Evolutionary conservation across 2,329 filamentous ascomycete species (phyloP).

Genomic region (Neonectria hederae): DNA sequence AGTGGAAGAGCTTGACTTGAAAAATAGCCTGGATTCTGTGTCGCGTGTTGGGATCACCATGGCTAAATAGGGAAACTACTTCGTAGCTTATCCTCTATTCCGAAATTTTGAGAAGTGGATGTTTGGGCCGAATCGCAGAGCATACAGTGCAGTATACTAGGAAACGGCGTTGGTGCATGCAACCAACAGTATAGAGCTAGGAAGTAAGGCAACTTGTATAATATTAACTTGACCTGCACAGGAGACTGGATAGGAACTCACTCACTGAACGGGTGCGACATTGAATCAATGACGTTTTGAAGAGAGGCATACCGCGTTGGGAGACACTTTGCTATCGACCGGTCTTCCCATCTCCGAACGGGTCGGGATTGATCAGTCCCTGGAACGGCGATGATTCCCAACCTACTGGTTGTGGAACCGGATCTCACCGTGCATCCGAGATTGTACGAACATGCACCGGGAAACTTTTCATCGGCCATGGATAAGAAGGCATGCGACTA

Average conservation of each 20-base stretch:
- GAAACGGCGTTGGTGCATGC: too few relatives aligned
- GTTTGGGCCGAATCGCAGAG: too few relatives aligned
- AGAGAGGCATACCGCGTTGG: background rate
- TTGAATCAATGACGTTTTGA: background rate
- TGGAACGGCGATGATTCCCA: conserved; percentile 15
- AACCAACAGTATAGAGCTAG: too few relatives aligned
- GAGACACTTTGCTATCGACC: background rate
- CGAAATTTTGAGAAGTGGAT: too few relatives aligned
- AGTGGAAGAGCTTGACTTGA: too few relatives aligned
- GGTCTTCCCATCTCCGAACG: conserved; percentile 3
- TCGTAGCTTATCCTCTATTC: too few relatives aligned
- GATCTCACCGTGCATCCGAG: conserved; percentile 10
- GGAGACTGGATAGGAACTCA: background rate
- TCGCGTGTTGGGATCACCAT: too few relatives aligned
- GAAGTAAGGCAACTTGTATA: background rate
- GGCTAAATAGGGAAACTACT: too few relatives aligned
- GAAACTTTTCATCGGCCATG: background rate
- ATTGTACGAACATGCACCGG: conserved; percentile 6
- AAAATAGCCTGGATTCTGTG: too few relatives aligned
- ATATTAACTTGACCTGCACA: background rate
- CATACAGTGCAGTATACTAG: too few relatives aligned
- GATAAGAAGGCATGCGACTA: conserved; percentile 5
- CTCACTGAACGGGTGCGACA: background rate
- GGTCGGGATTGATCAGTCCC: conserved; percentile 13
- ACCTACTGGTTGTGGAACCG: conserved; percentile 17